Conservation (phyloP, 176 grass and related monocot species). For the Musa acuminata region DNA sequence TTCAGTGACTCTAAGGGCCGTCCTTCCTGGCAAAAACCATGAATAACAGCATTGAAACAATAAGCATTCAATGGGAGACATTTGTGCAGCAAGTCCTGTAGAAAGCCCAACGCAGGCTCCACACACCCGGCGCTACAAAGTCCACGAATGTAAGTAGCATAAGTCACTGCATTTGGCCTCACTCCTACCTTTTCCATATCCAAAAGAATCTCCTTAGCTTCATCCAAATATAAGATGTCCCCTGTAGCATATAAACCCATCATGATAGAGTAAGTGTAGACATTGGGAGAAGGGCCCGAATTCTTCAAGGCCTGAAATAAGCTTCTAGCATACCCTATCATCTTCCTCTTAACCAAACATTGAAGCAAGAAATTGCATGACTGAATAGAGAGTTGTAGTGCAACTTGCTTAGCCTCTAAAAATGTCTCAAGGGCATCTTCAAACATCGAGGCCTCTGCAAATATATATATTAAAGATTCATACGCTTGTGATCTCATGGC, state of each 20-base stretch:
- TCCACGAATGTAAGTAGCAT: conserved; percentile 50
- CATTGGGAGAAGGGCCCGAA: conserved; percentile 43
- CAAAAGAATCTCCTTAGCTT: conserved; percentile 45
- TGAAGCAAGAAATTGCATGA: conserved; percentile 68
- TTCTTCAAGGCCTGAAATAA: conserved; percentile 66
- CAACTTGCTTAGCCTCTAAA: conserved; percentile 39
- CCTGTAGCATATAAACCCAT: conserved; percentile 44
- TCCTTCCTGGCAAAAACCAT: conserved; percentile 46
- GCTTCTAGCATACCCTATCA: conserved; percentile 27
- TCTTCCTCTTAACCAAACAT: conserved; percentile 37
- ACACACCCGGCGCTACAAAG: conserved; percentile 35
- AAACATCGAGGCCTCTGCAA: conserved; percentile 33
- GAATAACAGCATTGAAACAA: conserved; percentile 58
- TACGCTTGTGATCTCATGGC: conserved; percentile 46
- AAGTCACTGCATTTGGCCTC: conserved; percentile 43
- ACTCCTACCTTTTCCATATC: conserved; percentile 42
- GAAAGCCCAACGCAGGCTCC: conserved; percentile 40
- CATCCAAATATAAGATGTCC: conserved; percentile 36
- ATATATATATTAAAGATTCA: conserved; percentile 30
- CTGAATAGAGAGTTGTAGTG: conserved; percentile 24
- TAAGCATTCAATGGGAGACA: conserved; percentile 39
- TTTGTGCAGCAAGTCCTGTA: conserved; percentile 28
- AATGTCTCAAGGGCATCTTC: conserved; percentile 50
- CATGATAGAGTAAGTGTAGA: conserved; percentile 53
- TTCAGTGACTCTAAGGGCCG: conserved; percentile 29